Percentiles rank a stretch among this genome's conserved stretches.
phyloP scores from a whole-genome alignment of 331 rosid species.

The Rhamnella rubrinervis region DNA sequence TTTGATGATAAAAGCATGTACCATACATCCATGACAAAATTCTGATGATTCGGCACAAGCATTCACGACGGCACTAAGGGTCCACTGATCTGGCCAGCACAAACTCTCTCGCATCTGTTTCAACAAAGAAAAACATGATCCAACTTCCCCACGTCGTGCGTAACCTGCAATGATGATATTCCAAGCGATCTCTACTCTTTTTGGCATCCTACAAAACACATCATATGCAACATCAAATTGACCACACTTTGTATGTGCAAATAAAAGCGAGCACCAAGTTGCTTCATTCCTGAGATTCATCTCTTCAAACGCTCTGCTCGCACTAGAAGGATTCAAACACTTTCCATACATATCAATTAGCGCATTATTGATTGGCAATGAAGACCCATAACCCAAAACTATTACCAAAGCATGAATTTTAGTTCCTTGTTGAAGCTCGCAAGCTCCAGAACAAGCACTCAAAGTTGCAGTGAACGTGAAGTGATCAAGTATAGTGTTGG shows the following conservation, averaged over 20 bases:
- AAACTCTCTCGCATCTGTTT: conserved; percentile 52
- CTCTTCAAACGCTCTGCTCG: conserved; percentile 62
- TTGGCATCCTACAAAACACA: conserved; percentile 57
- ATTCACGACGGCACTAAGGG: conserved; percentile 62
- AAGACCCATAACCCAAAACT: conserved; percentile 52
- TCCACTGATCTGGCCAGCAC: conserved; percentile 66
- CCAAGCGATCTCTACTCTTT: conserved; percentile 68
- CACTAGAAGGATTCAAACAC: conserved; percentile 51
- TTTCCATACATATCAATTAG: conserved; percentile 80
- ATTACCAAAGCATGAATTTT: conserved; percentile 49
- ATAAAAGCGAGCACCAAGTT: conserved; percentile 73
- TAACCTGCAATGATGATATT: conserved; percentile 55
- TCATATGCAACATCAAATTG: conserved; percentile 38
- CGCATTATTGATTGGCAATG: conserved; percentile 59
- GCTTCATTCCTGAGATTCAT: conserved; percentile 52
- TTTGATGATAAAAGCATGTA: conserved; percentile 59
- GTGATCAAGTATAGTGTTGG: conserved; percentile 43
- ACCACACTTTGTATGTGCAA: conserved; percentile 52
- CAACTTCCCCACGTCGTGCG: conserved; percentile 58
- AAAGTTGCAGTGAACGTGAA: conserved; percentile 64
- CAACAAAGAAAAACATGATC: conserved; percentile 50
- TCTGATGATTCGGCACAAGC: conserved; percentile 55
- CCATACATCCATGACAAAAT: conserved; percentile 45
- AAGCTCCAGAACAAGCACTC: conserved; percentile 54
- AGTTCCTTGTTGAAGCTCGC: conserved; percentile 35